Conservation (phyloP, 2,329 filamentous ascomycete genomes). For the Botrytis hyacinthi region DNA sequence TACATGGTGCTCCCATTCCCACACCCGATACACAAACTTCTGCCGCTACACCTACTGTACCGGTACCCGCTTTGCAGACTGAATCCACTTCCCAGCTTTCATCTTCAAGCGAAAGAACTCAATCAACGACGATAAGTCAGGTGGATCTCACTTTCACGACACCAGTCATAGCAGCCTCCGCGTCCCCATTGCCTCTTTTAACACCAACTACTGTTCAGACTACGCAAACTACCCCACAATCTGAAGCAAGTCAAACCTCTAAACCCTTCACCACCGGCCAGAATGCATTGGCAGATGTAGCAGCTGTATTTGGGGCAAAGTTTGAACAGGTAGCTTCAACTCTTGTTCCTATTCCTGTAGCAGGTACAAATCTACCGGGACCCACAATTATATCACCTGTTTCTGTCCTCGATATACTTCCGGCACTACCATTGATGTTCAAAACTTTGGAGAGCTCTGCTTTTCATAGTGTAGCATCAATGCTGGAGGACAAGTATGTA, state of each 20-base stretch:
- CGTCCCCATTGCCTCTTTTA: neutral
- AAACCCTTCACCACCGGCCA: neutral
- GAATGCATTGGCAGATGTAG: constrained; percentile 19
- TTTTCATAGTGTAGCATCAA: constrained; percentile 12
- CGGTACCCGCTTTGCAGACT: neutral
- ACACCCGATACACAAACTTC: neutral
- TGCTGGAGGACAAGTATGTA: constrained; percentile 18
- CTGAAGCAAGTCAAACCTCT: neutral
- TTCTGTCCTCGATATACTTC: constrained; percentile 6
- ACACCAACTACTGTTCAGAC: neutral
- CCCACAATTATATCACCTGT: constrained; percentile 3
- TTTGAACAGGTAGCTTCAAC: constrained; percentile 8
- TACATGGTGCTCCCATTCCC: neutral
- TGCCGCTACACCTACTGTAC: neutral
- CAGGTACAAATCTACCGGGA: neutral
- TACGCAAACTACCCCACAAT: neutral
- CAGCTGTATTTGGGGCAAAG: constrained; percentile 19
- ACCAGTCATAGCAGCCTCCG: neutral
- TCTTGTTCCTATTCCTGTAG: neutral
- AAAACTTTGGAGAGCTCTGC: neutral
- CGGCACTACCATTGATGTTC: constrained; percentile 3
- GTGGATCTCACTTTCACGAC: neutral
- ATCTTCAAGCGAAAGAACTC: neutral
- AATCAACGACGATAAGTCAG: neutral
- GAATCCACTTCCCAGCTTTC: neutral